phyloP scores from a whole-genome alignment of 208 protist genomes.

The Entamoeba histolytica region DNA sequence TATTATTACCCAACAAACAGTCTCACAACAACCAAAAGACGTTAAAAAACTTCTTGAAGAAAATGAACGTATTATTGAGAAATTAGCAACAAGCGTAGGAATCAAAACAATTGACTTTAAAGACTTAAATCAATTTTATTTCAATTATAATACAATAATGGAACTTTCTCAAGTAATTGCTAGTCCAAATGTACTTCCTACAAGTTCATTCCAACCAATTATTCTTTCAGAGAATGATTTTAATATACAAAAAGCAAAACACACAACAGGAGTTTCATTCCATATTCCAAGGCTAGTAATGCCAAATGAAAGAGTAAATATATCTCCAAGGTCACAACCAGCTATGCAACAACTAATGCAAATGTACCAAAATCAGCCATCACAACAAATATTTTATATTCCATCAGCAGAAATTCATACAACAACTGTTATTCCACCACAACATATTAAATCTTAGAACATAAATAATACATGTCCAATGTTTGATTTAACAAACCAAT shows the following conservation, averaged over 20 bases:
- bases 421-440: background rate
- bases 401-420: too few relatives aligned
- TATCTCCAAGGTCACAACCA: background rate
- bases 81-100: background rate
- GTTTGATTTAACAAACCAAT: background rate
- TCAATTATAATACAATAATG: background rate
- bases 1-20: too few relatives aligned
- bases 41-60: background rate
- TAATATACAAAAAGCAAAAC: background rate
- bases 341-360: background rate
- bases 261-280: background rate
- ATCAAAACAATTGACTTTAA: background rate
- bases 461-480: background rate
- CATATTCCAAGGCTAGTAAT: background rate
- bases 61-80: background rate
- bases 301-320: background rate
- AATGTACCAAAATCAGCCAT: background rate
- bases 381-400: background rate
- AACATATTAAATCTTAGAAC: background rate
- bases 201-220: background rate
- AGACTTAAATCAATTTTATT: background rate
- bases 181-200: background rate
- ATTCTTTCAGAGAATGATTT: background rate
- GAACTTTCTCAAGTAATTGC: background rate
- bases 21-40: background rate